A percentile compares a stretch with the other conserved stretches of the same genome.
Evolutionary conservation across 2,329 filamentous ascomycete species (phyloP).

Genomic region (Pseudogymnoascus sp.): DNA sequence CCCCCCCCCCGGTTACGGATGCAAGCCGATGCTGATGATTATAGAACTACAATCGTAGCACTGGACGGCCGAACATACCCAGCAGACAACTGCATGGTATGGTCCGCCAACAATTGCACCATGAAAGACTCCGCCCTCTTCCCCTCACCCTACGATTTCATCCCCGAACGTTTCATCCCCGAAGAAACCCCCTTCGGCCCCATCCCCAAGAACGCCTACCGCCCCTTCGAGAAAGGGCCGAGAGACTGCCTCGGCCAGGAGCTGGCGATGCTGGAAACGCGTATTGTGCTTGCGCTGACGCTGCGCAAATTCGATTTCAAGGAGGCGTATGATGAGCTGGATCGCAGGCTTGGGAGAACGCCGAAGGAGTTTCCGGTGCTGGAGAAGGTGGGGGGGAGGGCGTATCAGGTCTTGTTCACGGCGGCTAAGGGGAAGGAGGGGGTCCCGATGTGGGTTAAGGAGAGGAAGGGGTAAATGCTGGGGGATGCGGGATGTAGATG

Average conservation of each 20-base stretch:
- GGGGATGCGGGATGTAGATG: neutral
- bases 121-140: neutral
- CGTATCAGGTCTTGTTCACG: conserved; percentile 19
- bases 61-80: neutral
- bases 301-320: conserved; percentile 41
- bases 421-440: conserved; percentile 23
- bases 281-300: conserved; percentile 39
- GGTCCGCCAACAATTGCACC: neutral
- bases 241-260: conserved; percentile 51
- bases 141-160: neutral
- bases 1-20: neutral
- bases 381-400: conserved; percentile 13
- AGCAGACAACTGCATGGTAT: conserved; percentile 7
- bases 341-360: conserved; percentile 17
- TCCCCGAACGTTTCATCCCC: conserved; percentile 15
- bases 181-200: neutral
- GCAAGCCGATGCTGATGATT: neutral
- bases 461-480: neutral
- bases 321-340: conserved; percentile 29
- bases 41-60: neutral
- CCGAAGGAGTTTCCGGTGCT: conserved; percentile 15
- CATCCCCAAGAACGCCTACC: neutral
- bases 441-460: conserved; percentile 14
- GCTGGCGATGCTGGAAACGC: conserved; percentile 41
- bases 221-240: conserved; percentile 44